Evolutionary conservation across 2,329 filamentous ascomycete species (phyloP).

Genomic region (Penicillium sp.): DNA sequence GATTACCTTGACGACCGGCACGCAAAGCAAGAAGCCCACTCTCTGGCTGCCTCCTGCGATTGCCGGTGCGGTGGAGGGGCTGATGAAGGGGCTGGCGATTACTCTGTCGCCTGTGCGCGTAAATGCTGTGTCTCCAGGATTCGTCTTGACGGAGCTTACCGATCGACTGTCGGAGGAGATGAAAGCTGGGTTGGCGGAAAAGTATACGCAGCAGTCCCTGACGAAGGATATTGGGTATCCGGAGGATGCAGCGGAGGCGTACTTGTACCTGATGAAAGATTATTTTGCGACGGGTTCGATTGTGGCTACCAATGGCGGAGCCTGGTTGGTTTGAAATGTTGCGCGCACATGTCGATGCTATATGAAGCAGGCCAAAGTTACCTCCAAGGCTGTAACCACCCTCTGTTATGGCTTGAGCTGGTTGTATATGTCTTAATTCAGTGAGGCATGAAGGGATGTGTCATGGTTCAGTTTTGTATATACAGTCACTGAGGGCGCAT

Average conservation of each 20-base stretch:
- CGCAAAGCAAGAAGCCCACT: constrained; percentile 10
- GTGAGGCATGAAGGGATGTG: too few relatives aligned
- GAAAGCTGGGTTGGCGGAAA: constrained; percentile 3
- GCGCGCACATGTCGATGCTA: too few relatives aligned
- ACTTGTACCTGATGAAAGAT: constrained; percentile 45
- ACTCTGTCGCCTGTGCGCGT: constrained; percentile 12
- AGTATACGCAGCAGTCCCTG: constrained; percentile 2
- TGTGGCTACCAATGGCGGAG: constrained; percentile 42
- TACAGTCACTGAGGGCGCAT: too few relatives aligned
- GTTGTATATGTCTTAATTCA: too few relatives aligned
- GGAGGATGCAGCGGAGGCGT: constrained; percentile 49
- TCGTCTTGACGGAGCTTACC: constrained; percentile 9
- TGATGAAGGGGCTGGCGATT: constrained; percentile 15
- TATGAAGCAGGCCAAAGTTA: too few relatives aligned
- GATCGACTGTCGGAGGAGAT: constrained; percentile 7
- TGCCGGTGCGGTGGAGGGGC: constrained; percentile 10
- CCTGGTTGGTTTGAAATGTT: constrained; percentile 6
- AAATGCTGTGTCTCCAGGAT: constrained; percentile 14
- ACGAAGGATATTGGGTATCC: constrained; percentile 31
- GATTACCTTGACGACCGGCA: constrained; percentile 12
- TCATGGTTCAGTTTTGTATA: too few relatives aligned
- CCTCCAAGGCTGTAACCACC: too few relatives aligned
- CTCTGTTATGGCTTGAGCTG: too few relatives aligned
- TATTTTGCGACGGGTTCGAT: constrained; percentile 38
- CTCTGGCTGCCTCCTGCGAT: constrained; percentile 6